A percentile compares a stretch with the other conserved stretches of the same genome.
Evolutionary conservation across 352 stramenopile species (phyloP).

Genomic region (Globisporangium iwayamae): DNA sequence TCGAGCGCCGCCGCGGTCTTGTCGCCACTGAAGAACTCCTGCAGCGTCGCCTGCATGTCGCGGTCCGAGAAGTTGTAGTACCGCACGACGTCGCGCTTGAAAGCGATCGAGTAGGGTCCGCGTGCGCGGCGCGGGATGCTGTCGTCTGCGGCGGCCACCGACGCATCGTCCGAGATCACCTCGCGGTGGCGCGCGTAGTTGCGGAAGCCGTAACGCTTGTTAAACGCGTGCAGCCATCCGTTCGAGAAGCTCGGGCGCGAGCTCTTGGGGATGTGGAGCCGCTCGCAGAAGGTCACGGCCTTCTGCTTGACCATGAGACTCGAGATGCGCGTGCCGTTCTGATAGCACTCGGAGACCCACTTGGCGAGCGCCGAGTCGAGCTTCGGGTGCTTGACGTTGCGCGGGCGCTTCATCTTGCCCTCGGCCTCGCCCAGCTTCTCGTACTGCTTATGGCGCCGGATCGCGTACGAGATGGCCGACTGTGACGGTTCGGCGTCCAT

Average conservation of each 20-base stretch:
- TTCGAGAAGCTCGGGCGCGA: conserved; percentile 17
- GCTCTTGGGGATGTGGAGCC: conserved; percentile 12
- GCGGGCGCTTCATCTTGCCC: conserved; percentile 16
- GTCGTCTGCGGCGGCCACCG: conserved; percentile 8
- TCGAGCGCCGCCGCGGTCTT: conserved; percentile 15
- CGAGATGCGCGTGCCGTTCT: conserved; percentile 15
- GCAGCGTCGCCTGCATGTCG: conserved; percentile 16
- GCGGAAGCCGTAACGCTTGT: conserved; percentile 21
- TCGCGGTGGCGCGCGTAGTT: conserved; percentile 20
- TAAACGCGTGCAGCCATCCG: conserved; percentile 19
- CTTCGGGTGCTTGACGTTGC: conserved; percentile 18
- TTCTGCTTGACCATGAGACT: conserved; percentile 21
- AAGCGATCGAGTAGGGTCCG: conserved; percentile 17
- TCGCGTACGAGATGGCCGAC: conserved; percentile 21
- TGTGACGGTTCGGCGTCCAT: conserved; percentile 20
- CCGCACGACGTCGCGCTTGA: conserved; percentile 20
- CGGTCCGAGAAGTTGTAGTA: conserved; percentile 13
- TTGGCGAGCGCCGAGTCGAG: conserved; percentile 18
- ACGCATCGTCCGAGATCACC: conserved; percentile 15
- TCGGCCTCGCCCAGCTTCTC: conserved; percentile 13
- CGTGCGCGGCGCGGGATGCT: conserved; percentile 11
- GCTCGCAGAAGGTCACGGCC: conserved; percentile 15
- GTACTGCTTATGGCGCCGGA: conserved; percentile 18
- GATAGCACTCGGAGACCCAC: conserved; percentile 15
- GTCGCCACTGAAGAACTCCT: conserved; percentile 15